These are phyloP conservation scores for Pelargonium fulgidum DNA, from an alignment of 441 rosid genomes.

Conservation along the genomic window DNA sequence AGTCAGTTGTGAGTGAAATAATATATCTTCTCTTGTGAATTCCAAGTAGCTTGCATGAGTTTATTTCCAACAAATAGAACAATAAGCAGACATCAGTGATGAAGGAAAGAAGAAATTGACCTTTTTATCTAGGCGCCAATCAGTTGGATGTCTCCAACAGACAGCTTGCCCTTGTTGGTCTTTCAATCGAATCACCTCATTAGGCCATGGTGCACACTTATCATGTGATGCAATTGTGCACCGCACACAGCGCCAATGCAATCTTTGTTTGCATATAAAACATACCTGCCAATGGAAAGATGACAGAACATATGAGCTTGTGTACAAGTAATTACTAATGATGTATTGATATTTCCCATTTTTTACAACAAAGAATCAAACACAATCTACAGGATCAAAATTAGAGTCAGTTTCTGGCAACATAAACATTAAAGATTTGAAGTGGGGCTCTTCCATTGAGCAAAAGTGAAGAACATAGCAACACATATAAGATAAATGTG, in stretches of 20 bases:
- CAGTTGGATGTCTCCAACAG: conserved; percentile 86
- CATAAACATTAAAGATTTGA: background rate
- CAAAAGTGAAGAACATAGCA: background rate
- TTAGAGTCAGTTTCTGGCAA: background rate
- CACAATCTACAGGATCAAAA: background rate
- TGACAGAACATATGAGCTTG: conserved; percentile 10
- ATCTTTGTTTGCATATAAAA: conserved; percentile 63
- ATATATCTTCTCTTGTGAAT: too few species aligned
- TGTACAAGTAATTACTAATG: background rate
- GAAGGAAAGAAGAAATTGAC: conserved; percentile 65
- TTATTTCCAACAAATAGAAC: background rate
- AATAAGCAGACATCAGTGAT: conserved; percentile 18
- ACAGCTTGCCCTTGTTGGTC: conserved; percentile 57
- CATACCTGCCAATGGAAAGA: conserved; percentile 51
- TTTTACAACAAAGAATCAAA: conserved; percentile 5
- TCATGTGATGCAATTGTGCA: conserved; percentile 70
- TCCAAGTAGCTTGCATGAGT: background rate
- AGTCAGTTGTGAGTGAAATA: too few species aligned
- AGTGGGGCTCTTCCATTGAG: background rate
- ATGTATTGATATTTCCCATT: background rate
- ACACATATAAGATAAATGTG: background rate
- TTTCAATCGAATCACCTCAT: conserved; percentile 50
- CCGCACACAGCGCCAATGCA: conserved; percentile 63
- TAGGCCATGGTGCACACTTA: conserved; percentile 79
- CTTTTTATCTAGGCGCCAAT: conserved; percentile 68